A percentile compares a stretch with the other conserved stretches of the same genome.
phyloP scores from a whole-genome alignment of 192 early-diverging fungal species.

The Umbelopsis ramanniana region DNA sequence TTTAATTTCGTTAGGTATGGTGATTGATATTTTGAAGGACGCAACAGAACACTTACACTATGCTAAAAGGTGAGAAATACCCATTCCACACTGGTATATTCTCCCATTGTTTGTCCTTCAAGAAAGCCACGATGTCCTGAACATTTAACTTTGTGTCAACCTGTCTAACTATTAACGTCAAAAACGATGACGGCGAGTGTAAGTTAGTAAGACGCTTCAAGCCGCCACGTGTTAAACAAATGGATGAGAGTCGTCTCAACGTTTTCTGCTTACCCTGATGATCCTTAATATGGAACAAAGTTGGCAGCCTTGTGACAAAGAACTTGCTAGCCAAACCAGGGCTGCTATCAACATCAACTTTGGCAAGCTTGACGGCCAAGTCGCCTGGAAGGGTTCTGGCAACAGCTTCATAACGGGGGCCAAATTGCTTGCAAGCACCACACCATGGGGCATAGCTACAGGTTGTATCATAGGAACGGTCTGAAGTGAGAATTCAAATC shows the following conservation, averaged over 20 bases:
- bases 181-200: neutral
- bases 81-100: neutral
- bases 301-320: conserved; percentile 38
- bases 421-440: conserved; percentile 33
- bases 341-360: conserved; percentile 35
- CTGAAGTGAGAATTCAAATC: neutral
- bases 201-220: neutral
- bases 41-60: neutral
- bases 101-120: conserved; percentile 13
- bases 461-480: neutral
- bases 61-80: conserved; percentile 14
- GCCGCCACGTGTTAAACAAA: neutral
- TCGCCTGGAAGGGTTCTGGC: neutral
- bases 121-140: neutral
- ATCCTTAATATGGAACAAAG: conserved; percentile 40
- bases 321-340: conserved; percentile 38
- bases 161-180: conserved; percentile 1
- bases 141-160: conserved; percentile 14
- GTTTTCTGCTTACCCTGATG: conserved; percentile 34
- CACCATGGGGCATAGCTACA: conserved; percentile 41
- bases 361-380: conserved; percentile 21
- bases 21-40: neutral
- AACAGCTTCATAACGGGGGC: conserved; percentile 18
- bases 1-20: neutral
- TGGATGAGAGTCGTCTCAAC: neutral